These are phyloP conservation scores for Obelidium mucronatum DNA, from an alignment of 192 early-diverging fungal species.

Conservation along the genomic window DNA sequence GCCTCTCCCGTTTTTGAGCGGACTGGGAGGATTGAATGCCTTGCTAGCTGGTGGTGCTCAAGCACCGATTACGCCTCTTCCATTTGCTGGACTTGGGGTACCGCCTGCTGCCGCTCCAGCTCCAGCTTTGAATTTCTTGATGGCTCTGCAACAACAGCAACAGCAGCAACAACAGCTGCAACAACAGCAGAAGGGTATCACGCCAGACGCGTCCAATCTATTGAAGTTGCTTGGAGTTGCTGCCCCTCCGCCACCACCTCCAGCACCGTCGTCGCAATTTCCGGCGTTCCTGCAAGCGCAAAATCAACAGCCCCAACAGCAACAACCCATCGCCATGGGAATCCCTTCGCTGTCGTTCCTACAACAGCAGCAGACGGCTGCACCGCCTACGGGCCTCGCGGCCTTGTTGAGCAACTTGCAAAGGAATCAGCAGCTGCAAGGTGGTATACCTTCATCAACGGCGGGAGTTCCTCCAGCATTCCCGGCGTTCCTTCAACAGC, in stretches of 20 bases:
- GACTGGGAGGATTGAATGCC: slow-evolving; percentile 11
- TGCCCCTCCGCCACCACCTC: neutral
- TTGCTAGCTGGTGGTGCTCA: neutral
- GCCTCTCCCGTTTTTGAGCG: neutral
- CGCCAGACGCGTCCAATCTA: neutral
- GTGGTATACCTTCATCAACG: neutral
- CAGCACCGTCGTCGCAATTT: neutral
- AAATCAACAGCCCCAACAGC: neutral
- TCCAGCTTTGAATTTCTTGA: neutral
- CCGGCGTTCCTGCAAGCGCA: neutral
- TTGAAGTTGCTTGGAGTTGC: slow-evolving; percentile 12
- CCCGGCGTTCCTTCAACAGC: neutral
- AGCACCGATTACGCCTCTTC: too few species aligned
- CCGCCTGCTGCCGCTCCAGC: too few species aligned
- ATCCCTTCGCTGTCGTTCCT: neutral
- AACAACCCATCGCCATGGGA: neutral
- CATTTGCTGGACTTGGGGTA: too few species aligned
- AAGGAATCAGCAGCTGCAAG: neutral
- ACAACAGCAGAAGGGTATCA: neutral
- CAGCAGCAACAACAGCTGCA: neutral
- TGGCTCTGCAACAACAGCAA: slow-evolving; percentile 12
- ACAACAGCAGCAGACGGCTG: neutral
- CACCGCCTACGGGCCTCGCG: neutral
- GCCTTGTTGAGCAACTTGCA: slow-evolving; percentile 1
- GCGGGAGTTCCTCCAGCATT: neutral